Evolutionary conservation across 345 rosid genomes (phyloP), one percentile per base, ranked within the genome.

Genomic region (Rhodamnia argentea): DNA sequence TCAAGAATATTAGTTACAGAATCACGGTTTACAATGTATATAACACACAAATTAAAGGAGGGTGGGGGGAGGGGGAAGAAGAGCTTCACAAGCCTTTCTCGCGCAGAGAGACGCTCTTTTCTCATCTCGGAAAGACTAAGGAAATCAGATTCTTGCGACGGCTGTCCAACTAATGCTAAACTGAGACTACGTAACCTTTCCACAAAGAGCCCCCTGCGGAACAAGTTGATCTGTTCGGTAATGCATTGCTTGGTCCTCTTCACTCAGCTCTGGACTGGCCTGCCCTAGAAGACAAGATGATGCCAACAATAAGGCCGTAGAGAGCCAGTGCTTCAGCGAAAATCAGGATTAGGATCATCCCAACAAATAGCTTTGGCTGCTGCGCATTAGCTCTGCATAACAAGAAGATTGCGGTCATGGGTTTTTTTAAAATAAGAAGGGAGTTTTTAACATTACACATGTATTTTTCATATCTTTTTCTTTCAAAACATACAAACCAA

Each of bases 211-310:
- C 22, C 0, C 76, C 44, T 2, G 76, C 5, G 0, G 44, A 64
- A 64, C 13, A 64, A 64, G 5, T 32, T 32, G 76, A 64, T 64
- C 44, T 64, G 44, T 64, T 8, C 24, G 2, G 44, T 32, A 64
- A 64, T 32, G 78, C 78, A 64, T 64, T 6, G 2, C 23, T 32
- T 2, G 0, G 44, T 64, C 24, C 70, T 62, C 85, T 91, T 93
- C 87, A 96, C 4, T 95, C 98, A 29, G 97, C 99, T 92, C 98
- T 93, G 60, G 99, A 95, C 87, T 96, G 99, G 83, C 99, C 99
- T 84, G 98, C 98, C 75, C 99, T 95, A 85, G 98, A 96, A 54
- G 99, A 96, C 92, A 96, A 92, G 90, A 96, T 96, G 94, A 96
- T 96, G 82, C 99, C 98, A 6, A 95, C 96, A 51, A 96, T 96